phyloP scores from a whole-genome alignment of 345 rosid species.

The Angophora floribunda region DNA sequence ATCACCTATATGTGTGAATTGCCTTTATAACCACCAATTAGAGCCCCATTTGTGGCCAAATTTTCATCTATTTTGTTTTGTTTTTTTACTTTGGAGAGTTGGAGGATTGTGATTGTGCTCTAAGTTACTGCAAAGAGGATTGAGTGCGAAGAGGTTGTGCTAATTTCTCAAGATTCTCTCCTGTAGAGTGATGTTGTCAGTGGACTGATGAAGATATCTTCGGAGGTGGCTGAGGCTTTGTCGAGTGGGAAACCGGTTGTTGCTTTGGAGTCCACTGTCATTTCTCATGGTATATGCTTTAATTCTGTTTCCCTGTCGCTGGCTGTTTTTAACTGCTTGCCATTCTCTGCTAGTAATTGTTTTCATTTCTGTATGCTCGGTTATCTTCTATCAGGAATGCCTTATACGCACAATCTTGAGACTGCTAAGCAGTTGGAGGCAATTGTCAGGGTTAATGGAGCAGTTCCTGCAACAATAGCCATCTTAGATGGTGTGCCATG shows the following conservation, averaged over 20 bases:
- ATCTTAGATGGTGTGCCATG: slow-evolving; percentile 75
- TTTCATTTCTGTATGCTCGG: neutral
- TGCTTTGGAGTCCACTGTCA: slow-evolving; percentile 87
- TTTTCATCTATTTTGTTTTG: neutral
- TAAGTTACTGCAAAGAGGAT: neutral
- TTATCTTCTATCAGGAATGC: slow-evolving; percentile 51
- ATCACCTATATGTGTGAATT: neutral
- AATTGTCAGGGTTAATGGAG: slow-evolving; percentile 83
- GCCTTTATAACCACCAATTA: neutral
- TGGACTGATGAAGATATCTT: slow-evolving; percentile 47
- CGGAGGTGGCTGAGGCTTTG: slow-evolving; percentile 63
- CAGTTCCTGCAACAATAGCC: slow-evolving; percentile 88
- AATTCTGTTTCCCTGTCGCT: neutral
- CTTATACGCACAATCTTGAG: slow-evolving; percentile 80
- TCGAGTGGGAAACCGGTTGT: slow-evolving; percentile 53
- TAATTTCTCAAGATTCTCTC: neutral
- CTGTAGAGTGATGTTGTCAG: neutral
- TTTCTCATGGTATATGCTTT: slow-evolving; percentile 60
- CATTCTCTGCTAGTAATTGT: neutral
- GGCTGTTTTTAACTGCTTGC: neutral
- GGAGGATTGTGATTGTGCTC: neutral
- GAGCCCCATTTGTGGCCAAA: neutral
- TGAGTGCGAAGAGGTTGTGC: no score
- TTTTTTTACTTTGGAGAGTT: neutral
- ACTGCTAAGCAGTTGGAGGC: slow-evolving; percentile 84